Evolutionary conservation across 176 grass and related monocot species (phyloP).

Genomic region (Typha latifolia): DNA sequence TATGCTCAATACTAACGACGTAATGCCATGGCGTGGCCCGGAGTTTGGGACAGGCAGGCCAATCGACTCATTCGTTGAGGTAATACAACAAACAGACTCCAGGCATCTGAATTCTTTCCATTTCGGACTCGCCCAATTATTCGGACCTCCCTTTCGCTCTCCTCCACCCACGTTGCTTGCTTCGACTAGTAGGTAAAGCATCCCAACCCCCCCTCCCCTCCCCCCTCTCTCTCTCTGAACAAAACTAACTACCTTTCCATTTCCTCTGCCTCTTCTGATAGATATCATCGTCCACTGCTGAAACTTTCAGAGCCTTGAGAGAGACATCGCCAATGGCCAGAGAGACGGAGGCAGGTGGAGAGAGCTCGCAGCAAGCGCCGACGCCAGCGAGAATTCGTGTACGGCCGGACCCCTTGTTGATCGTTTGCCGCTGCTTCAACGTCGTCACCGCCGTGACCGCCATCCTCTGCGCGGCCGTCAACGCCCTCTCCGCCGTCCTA

Average conservation of each 20-base stretch:
- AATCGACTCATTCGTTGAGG: too few species aligned
- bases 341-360: conserved; percentile 3
- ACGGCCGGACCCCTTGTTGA: conserved; percentile 55
- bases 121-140: neutral
- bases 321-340: conserved; percentile 11
- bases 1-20: too few species aligned
- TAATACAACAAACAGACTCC: too few species aligned
- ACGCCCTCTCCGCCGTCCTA: conserved; percentile 58
- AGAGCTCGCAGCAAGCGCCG: conserved; percentile 9
- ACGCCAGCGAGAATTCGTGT: neutral
- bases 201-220: too few species aligned
- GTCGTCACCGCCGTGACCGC: conserved; percentile 64
- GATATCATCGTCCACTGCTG: neutral
- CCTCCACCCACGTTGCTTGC: conserved; percentile 1
- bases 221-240: conserved; percentile 7
- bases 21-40: too few species aligned
- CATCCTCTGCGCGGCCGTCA: conserved; percentile 67
- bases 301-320: neutral
- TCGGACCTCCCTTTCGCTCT: conserved; percentile 10
- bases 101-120: too few species aligned
- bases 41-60: too few species aligned
- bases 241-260: neutral
- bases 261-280: neutral
- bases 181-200: neutral
- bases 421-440: conserved; percentile 83